A percentile compares a stretch with the other conserved stretches of the same genome.
Conservation (phyloP, 2,329 filamentous ascomycete species). For the Septoria linicola region DNA sequence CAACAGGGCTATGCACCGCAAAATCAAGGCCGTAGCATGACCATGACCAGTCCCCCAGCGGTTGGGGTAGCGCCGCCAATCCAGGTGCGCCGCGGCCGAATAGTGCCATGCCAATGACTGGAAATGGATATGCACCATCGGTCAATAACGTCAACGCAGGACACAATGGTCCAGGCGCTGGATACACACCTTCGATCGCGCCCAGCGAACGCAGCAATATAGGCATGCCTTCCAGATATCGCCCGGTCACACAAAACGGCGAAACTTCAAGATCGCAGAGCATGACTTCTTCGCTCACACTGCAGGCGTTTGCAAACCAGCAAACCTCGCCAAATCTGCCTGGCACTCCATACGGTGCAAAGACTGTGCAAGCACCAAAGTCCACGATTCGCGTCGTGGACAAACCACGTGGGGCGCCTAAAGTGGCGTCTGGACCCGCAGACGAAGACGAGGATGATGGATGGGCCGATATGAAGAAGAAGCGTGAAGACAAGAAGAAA, state of each 20-base stretch:
- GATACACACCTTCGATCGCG: slow-evolving; percentile 87
- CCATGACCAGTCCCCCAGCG: slow-evolving; percentile 69
- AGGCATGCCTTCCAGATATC: slow-evolving; percentile 83
- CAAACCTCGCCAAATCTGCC: slow-evolving; percentile 25
- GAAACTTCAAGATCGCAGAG: slow-evolving; percentile 42
- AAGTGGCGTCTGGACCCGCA: slow-evolving; percentile 19
- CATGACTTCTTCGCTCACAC: slow-evolving; percentile 36
- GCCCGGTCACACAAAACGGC: slow-evolving; percentile 65
- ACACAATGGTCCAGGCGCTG: slow-evolving; percentile 43
- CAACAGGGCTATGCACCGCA: slow-evolving; percentile 30
- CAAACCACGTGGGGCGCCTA: slow-evolving; percentile 39
- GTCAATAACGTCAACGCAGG: slow-evolving; percentile 42
- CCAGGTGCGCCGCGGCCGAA: slow-evolving; percentile 47
- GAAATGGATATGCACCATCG: slow-evolving; percentile 34
- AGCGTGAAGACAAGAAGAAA: slow-evolving; percentile 37
- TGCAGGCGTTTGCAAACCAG: slow-evolving; percentile 33
- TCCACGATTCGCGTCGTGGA: slow-evolving; percentile 40
- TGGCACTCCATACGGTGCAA: slow-evolving; percentile 25
- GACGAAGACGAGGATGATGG: slow-evolving; percentile 40
- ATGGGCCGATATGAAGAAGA: slow-evolving; percentile 38
- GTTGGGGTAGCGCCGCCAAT: slow-evolving; percentile 30
- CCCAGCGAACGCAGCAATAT: slow-evolving; percentile 94
- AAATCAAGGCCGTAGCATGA: slow-evolving; percentile 64
- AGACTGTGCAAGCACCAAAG: slow-evolving; percentile 25
- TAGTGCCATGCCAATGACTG: slow-evolving; percentile 37